These are phyloP conservation scores for Penicillium sp. DNA, from an alignment of 2,329 filamentous ascomycete species.

Conservation along the genomic window DNA sequence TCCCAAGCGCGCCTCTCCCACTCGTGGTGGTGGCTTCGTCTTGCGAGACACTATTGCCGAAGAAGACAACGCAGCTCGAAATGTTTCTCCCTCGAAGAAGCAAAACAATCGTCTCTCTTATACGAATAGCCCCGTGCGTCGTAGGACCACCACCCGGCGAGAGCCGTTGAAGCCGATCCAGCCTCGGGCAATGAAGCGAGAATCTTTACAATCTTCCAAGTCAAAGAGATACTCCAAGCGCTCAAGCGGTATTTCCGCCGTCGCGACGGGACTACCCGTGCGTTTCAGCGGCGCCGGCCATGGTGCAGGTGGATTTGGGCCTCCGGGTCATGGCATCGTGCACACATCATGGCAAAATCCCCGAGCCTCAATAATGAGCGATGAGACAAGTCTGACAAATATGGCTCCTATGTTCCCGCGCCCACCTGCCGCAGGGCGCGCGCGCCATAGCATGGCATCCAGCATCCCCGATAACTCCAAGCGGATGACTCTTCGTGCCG, in stretches of 20 bases:
- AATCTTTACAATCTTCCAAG: constrained; percentile 35
- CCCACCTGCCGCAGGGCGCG: constrained; percentile 28
- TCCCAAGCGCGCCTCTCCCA: constrained; percentile 31
- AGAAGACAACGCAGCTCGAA: constrained; percentile 20
- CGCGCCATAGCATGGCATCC: constrained; percentile 28
- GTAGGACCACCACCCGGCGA: constrained; percentile 29
- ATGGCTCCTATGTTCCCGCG: constrained; percentile 38
- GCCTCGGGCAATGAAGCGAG: constrained; percentile 36
- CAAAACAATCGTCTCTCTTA: constrained; percentile 31
- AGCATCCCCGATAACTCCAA: constrained; percentile 29
- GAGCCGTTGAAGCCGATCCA: constrained; percentile 38
- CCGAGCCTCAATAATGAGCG: constrained; percentile 33
- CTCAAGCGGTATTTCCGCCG: constrained; percentile 38
- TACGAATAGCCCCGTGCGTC: constrained; percentile 30
- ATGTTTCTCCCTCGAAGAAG: constrained; percentile 19
- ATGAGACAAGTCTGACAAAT: constrained; percentile 36
- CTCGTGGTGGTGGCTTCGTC: constrained; percentile 31
- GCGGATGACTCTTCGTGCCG: constrained; percentile 30
- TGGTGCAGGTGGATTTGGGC: constrained; percentile 40
- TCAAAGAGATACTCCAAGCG: constrained; percentile 38
- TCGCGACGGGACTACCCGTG: constrained; percentile 38
- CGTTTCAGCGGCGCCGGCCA: constrained; percentile 43
- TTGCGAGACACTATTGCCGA: constrained; percentile 23
- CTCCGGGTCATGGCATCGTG: constrained; percentile 34
- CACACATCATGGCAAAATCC: constrained; percentile 41